A percentile compares a stretch with the other conserved stretches of the same genome.
Evolutionary conservation across 208 protist genomes (phyloP).

Genomic region (Vickermania spadyakhi): DNA sequence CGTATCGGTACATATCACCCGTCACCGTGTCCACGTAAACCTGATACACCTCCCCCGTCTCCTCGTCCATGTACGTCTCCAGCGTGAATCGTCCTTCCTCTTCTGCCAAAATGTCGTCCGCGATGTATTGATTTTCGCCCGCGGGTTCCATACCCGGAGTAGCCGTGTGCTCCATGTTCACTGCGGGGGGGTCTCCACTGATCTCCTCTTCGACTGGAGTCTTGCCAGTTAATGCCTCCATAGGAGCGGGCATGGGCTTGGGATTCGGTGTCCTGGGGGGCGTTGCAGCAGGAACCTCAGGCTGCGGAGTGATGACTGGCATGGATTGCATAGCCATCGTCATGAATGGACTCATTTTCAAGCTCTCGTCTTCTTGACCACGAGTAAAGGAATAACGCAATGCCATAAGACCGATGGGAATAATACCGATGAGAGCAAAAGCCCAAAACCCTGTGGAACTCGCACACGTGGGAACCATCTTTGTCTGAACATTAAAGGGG

Average conservation of each 20-base stretch:
- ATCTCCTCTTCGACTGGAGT: too few relatives aligned
- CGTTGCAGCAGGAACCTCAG: neutral
- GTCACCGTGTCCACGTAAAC: slow-evolving; percentile 23
- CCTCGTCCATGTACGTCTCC: slow-evolving; percentile 26
- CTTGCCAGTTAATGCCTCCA: too few relatives aligned
- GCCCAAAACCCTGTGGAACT: slow-evolving; percentile 41
- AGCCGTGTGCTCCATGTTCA: neutral
- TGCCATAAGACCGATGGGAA: slow-evolving; percentile 26
- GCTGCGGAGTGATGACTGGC: slow-evolving; percentile 5
- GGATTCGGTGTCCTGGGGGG: neutral
- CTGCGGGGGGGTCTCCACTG: neutral
- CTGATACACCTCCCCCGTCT: slow-evolving; percentile 26
- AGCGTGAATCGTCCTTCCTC: slow-evolving; percentile 7
- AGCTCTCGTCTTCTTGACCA: slow-evolving; percentile 40
- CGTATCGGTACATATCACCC: slow-evolving; percentile 17
- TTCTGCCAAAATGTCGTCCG: slow-evolving; percentile 1
- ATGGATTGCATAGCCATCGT: slow-evolving; percentile 31
- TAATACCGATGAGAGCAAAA: slow-evolving; percentile 37
- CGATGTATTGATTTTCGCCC: neutral
- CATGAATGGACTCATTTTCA: slow-evolving; percentile 26
- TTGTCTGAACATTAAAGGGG: slow-evolving; percentile 10
- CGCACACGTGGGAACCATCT: slow-evolving; percentile 18
- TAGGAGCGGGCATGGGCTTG: neutral
- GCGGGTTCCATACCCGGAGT: neutral
- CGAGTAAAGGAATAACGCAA: slow-evolving; percentile 48